Evolutionary conservation across 2,329 filamentous ascomycete genomes (phyloP), one percentile per base, ranked within the genome.

Genomic region (Trichoderma endophyticum): DNA sequence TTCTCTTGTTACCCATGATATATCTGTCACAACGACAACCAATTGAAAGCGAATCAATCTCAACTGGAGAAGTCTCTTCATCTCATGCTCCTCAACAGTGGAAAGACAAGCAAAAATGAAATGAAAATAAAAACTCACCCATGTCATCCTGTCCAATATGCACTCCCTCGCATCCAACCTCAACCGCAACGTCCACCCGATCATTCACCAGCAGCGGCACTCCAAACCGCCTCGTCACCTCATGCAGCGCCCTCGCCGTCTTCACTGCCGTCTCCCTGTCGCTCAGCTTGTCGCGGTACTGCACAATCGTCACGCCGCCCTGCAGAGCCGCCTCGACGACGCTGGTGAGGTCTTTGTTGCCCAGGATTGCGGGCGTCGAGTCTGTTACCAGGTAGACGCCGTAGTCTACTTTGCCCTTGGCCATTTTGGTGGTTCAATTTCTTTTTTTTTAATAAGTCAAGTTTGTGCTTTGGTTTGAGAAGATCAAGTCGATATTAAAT

Each of bases 101-200:
- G 4, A 62, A 48, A 48, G 8, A 51, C 8, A 48, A 26, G 2
- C 4, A 56, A 30, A 48, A 15, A 11, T 1, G 39, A 7, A 34
- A 15, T 28, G 24, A 56, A 56, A 54, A 3, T n/a, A 32, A 28
- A 28, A 62, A 81, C 86, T 75, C 81, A 93, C 91, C 86, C 85
- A 97, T 91, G 81, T 98, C 95, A 86, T 98, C 95, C 83, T 98
- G 95, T 7, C 96, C 96, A 64, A 98, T 88, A 80, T 98, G 96
- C 9, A 97, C 94, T 60, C 96, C 96, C 83, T 98, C 95, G 71
- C 93, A 96, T 14, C 90, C 93, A 57, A 95, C 88, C 15, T 94
- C 94, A 21, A 94, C 86, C 9, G 94, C 95, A 30, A 98, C 93
- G 79, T 97, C 95, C 6, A 98, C 88, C 14, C 95, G 90, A 80